Evolutionary conservation across 768 basidiomycete species (phyloP).

Genomic region (Pisolithus albus): DNA sequence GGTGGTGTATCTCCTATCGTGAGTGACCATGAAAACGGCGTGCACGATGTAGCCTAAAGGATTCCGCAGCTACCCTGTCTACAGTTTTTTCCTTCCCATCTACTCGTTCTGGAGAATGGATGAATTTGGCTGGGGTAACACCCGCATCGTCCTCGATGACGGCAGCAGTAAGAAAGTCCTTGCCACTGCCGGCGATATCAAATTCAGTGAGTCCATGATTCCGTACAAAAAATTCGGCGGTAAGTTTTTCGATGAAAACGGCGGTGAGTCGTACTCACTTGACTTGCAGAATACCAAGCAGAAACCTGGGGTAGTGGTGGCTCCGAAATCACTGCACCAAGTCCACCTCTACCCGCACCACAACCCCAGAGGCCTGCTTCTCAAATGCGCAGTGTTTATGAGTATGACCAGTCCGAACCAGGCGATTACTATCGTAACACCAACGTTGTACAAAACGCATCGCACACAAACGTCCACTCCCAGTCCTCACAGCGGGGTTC

Average conservation of each 20-base stretch:
- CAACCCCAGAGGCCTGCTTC: constrained; percentile 33
- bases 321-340: constrained; percentile 34
- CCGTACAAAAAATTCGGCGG: constrained; percentile 69
- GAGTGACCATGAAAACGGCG: constrained; percentile 18
- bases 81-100: constrained; percentile 60
- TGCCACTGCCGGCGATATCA: constrained; percentile 49
- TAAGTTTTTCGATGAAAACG: constrained; percentile 25
- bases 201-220: constrained; percentile 71
- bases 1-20: constrained; percentile 64
- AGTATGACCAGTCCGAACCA: constrained; percentile 32
- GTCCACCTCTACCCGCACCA: constrained; percentile 25
- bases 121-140: constrained; percentile 64
- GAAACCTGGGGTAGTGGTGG: constrained; percentile 47
- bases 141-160: constrained; percentile 60
- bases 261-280: constrained; percentile 6
- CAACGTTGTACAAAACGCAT: constrained; percentile 33
- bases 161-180: constrained; percentile 61
- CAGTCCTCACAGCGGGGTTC: constrained; percentile 27
- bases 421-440: constrained; percentile 60
- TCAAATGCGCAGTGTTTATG: constrained; percentile 39
- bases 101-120: constrained; percentile 77
- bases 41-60: constrained; percentile 1
- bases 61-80: constrained; percentile 49
- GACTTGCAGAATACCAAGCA: constrained; percentile 50
- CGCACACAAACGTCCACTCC: constrained; percentile 25